These are phyloP conservation scores for Collybia nuda DNA, from an alignment of 768 basidiomycete genomes.

Conservation along the genomic window DNA sequence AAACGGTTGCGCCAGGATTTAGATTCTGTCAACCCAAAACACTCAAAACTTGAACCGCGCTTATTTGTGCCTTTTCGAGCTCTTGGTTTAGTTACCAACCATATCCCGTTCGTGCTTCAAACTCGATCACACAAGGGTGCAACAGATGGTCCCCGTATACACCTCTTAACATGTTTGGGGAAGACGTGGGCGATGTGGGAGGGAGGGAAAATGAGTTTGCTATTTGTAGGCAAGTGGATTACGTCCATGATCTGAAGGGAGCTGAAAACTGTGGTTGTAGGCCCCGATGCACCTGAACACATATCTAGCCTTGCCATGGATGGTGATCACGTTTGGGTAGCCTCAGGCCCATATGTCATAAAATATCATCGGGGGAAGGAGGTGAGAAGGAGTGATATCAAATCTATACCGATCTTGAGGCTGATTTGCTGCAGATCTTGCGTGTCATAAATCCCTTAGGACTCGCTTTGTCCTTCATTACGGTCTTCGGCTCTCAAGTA, in stretches of 20 bases:
- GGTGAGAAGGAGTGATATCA: slow-evolving; percentile 36
- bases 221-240: slow-evolving; percentile 84
- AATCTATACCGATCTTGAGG: slow-evolving; percentile 7
- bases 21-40: slow-evolving; percentile 10
- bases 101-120: slow-evolving; percentile 87
- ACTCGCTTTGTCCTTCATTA: slow-evolving; percentile 57
- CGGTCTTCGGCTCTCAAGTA: slow-evolving; percentile 80
- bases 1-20: slow-evolving; percentile 47
- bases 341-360: slow-evolving; percentile 64
- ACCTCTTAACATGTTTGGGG: slow-evolving; percentile 86
- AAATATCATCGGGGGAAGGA: slow-evolving; percentile 91
- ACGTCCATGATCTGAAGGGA: background rate
- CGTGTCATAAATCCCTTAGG: slow-evolving; percentile 67
- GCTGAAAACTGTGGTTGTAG: slow-evolving; percentile 36
- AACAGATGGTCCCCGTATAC: slow-evolving; percentile 78
- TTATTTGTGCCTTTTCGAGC: slow-evolving; percentile 95
- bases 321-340: slow-evolving; percentile 82
- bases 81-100: slow-evolving; percentile 91
- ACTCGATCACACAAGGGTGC: slow-evolving; percentile 83
- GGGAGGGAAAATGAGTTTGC: slow-evolving; percentile 85
- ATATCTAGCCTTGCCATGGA: slow-evolving; percentile 82
- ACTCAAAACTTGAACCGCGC: slow-evolving; percentile 34
- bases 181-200: slow-evolving; percentile 96
- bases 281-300: slow-evolving; percentile 73
- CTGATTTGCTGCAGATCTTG: slow-evolving; percentile 40